Evolutionary conservation across 2,329 filamentous ascomycete species (phyloP), one percentile per base, ranked within the genome.

Genomic region (Juglanconis oblonga): DNA sequence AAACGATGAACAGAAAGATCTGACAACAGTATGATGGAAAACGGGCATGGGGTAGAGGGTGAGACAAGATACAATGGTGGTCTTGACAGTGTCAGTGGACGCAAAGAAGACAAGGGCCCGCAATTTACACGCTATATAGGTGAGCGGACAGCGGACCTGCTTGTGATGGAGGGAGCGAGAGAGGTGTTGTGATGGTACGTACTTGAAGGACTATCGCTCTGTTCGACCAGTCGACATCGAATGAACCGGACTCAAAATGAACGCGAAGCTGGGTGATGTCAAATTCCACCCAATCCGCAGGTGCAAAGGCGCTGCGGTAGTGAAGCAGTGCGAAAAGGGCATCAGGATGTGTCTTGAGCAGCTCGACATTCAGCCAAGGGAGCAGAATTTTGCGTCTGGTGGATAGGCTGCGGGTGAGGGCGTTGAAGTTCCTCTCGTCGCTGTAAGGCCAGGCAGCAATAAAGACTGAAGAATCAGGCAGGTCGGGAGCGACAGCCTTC

Each of bases 311-410:
- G 36, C n/a, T 53, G 17, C 42, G 54, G 38, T 35, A 47, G 45
- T 56, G 32, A n/a, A 56, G 45, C 4, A 50, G 35, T 6, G 54
- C 45, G 24, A 56, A 49, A 3, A 56, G 45, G 0, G 45, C 44
- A 49, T 56, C 54, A 38, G 54, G 54, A 10, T 31, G 17, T 1
- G n/a, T 38, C 54, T 56, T 50, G 24, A 56, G 54, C 45, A 29
- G 2, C 8, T 50, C 35, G 0, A 56, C 45, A 17, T 38, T 50
- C 35, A 56, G 44, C 54, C 54, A 56, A 29, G 54, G 44, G 10
- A 38, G 35, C 17, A 50, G 5, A 31, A 56, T n/a, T 44, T 32
- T 56, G 24, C 11, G 11, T 13, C 45, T 17, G 5, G 9, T 32
- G 5, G 31, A 9, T 8, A 7, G 6, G 5, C 33, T 36, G 17